Conservation (phyloP, 73 alveolate species). For the Blepharisma stoltei region DNA sequence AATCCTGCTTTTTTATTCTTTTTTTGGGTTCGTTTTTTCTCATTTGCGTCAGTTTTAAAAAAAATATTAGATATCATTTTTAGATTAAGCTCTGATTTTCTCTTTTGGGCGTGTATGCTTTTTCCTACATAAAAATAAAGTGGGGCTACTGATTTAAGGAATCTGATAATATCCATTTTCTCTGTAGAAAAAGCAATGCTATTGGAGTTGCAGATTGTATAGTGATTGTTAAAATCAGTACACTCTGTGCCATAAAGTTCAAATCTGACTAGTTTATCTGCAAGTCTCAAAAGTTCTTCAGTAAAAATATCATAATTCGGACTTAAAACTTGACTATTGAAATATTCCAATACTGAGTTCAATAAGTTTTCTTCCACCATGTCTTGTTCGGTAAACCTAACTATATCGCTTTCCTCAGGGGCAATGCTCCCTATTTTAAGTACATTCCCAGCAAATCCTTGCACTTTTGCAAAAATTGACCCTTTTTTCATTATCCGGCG, state of each 20-base stretch:
- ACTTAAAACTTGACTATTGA: neutral
- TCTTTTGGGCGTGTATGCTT: neutral
- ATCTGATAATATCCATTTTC: neutral
- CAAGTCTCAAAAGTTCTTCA: slow-evolving; percentile 10
- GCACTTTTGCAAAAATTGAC: too few relatives aligned
- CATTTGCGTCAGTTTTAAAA: neutral
- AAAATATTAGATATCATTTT: too few relatives aligned
- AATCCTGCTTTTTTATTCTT: neutral
- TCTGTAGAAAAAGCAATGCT: neutral
- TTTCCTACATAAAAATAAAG: neutral
- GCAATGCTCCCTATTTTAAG: neutral
- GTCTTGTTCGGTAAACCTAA: slow-evolving; percentile 3
- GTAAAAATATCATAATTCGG: slow-evolving; percentile 14
- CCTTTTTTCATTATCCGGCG: too few relatives aligned
- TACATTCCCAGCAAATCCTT: too few relatives aligned
- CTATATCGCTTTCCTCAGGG: neutral
- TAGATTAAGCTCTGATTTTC: neutral
- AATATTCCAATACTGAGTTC: neutral
- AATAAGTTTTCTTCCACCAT: neutral
- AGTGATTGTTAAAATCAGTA: neutral
- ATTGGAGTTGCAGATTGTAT: neutral
- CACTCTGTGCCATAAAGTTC: slow-evolving; percentile 22
- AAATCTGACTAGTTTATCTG: slow-evolving; percentile 21
- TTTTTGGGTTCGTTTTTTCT: neutral
- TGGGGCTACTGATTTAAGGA: neutral